Evolutionary conservation across 225 moss, liverwort and hornwort species (phyloP).

Genomic region (Thuidium tamariscinum): DNA sequence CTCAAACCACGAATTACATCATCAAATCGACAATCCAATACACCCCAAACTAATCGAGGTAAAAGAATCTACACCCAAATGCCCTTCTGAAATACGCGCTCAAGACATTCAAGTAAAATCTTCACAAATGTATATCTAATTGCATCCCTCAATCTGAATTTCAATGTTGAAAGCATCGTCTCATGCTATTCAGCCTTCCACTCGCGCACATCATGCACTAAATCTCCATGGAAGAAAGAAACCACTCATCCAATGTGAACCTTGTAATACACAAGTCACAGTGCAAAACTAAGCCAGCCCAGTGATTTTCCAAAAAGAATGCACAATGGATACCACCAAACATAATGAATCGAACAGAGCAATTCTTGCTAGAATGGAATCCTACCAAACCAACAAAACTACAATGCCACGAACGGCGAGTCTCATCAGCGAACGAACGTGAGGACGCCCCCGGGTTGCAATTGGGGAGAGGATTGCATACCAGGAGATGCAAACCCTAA

Average conservation of each 20-base stretch:
- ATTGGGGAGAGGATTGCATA: neutral
- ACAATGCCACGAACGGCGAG: neutral
- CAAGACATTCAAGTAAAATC: neutral
- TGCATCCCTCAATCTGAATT: neutral
- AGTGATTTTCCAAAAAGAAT: neutral
- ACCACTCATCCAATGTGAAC: neutral
- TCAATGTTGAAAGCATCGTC: neutral
- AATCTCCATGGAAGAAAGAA: neutral
- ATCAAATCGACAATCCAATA: neutral
- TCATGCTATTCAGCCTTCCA: neutral
- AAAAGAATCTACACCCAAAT: neutral
- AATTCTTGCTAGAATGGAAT: neutral
- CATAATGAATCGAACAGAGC: neutral
- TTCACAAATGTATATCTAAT: neutral
- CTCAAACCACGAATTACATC: neutral
- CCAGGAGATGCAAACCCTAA: slow-evolving; percentile 3
- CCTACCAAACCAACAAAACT: neutral
- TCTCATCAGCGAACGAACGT: neutral
- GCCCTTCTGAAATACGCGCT: neutral
- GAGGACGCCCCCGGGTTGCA: neutral
- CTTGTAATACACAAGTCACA: neutral
- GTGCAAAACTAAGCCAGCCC: neutral
- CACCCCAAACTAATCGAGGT: neutral
- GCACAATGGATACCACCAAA: neutral
- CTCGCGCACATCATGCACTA: neutral